Evolutionary conservation across 2,329 filamentous ascomycete species (phyloP), one percentile per base, ranked within the genome.

Genomic region (Ascochyta lentis): DNA sequence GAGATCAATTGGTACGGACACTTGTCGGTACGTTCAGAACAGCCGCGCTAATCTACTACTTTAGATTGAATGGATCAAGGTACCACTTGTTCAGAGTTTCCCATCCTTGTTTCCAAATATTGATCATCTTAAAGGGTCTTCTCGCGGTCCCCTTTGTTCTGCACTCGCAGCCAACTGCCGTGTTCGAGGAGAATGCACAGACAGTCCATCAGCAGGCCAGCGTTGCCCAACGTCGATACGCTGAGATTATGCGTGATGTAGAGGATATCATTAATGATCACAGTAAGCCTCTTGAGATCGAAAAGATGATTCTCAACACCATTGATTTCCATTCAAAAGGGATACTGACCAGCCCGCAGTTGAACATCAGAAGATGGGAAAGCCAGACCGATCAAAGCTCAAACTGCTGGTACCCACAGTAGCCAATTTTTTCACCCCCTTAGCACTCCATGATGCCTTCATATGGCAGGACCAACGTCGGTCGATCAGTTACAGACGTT

Each of bases 61-160:
- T 8, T 63, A 84, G 80, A 86, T 86, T 56, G 92, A 96, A 89
- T 98, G 94, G 94, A 91, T 98, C 81, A 98, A 99, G 79, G 81
- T 83, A 77, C 50, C 8, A 23, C 13, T 22, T 15, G 13, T 22
- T 24, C 29, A 8, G 8, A n/a, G 3, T 6, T n/a, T 16, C 3
- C 23, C 46, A 29, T n/a, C 7, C 29, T 23, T 23, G 15, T 13
- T 9, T 4, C 19, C 6, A 3, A 13, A 26, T 23, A 24, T 31
- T 59, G 35, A 56, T 19, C 22, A 10, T 22, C 22, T 29, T 15
- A 31, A 35, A 76, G 73, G 74, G 73, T 27, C 84, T 98, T 4
- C 82, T 98, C 12, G 95, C 95, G 1, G 94, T 98, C 0, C 95
- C 95, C 0, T 99, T 99, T 73, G 94, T 99, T 35, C 85, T 99